Evolutionary conservation across 2,329 filamentous ascomycete species (phyloP), one percentile per base, ranked within the genome.

Genomic region (Epichloe uncinata): DNA sequence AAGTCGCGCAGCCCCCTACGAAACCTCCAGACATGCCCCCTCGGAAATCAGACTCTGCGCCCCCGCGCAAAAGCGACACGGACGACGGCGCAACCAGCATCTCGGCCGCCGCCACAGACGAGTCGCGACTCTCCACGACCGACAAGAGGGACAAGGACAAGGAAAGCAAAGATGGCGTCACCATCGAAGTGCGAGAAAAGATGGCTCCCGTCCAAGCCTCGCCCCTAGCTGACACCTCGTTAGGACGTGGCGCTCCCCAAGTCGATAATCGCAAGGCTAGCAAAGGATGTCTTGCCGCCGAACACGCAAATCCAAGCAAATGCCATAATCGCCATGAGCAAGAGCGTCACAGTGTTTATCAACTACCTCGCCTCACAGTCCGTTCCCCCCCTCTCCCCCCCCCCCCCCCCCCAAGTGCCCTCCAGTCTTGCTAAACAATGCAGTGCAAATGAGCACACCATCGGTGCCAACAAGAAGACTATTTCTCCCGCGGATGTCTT

Each of bases 221-320:
- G n/a, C n/a, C n/a, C n/a, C n/a, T n/a, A n/a, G n/a, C n/a, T n/a
- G n/a, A n/a, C n/a, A n/a, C n/a, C n/a, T n/a, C n/a, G n/a, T n/a
- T n/a, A n/a, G n/a, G 86, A 91, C 61, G 77, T 90, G 50, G 82
- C 75, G 53, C 73, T 93, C 13, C 87, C 87, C 34, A 88, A 87
- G 61, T 88, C 85, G 6, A 88, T 91, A 67, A 82, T 91, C 56
- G 85, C 84, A 48, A 76, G 86, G 49, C 74, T 93, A 35, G 84
- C 85, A 40, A 91, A 91, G 69, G 84, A 85, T 40, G 85, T 87
- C 5, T 71, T 93, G 5, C 86, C 87, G 1, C 75, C 85, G 5
- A 89, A 89, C 62, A 90, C 86, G 5, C 84, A 88, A 66, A 86
- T 91, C 45, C 85, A 91, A 63, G 86, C 82, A 60, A 88, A 89